Evolutionary conservation across 228 moss, liverwort and hornwort genomes (phyloP).

Genomic region (Sphagnum fallax): DNA sequence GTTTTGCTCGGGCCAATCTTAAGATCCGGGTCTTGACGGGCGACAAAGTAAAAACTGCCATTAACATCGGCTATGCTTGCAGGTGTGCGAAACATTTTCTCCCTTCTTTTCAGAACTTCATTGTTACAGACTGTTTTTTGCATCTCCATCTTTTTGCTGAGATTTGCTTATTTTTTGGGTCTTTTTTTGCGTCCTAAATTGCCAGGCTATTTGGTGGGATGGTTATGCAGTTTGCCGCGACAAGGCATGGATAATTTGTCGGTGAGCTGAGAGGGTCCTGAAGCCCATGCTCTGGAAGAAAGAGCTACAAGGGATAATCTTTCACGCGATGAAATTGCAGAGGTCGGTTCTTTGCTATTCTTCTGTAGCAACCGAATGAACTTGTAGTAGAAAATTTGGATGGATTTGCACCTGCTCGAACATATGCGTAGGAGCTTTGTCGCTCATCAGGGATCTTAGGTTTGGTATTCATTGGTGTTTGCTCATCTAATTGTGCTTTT

Average conservation of each 20-base stretch:
- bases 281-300: conserved; percentile 72
- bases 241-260: conserved; percentile 82
- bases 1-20: conserved; percentile 79
- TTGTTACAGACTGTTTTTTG: neutral
- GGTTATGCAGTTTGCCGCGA: conserved; percentile 61
- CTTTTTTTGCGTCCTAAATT: neutral
- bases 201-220: neutral
- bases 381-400: neutral
- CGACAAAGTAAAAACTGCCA: conserved; percentile 95
- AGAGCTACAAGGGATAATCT: conserved; percentile 51
- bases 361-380: neutral
- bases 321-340: conserved; percentile 32
- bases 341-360: conserved; percentile 21
- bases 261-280: conserved; percentile 62
- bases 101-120: neutral
- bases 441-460: neutral
- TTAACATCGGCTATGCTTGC: conserved; percentile 96
- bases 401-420: neutral
- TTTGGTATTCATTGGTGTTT: neutral
- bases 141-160: neutral
- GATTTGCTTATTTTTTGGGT: neutral
- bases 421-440: neutral
- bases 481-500: neutral
- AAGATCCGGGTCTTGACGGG: conserved; percentile 95
- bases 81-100: conserved; percentile 27